Base-by-base conservation (phyloP, 2,329 filamentous ascomycete species). In the Annulohypoxylon truncatum region DNA sequence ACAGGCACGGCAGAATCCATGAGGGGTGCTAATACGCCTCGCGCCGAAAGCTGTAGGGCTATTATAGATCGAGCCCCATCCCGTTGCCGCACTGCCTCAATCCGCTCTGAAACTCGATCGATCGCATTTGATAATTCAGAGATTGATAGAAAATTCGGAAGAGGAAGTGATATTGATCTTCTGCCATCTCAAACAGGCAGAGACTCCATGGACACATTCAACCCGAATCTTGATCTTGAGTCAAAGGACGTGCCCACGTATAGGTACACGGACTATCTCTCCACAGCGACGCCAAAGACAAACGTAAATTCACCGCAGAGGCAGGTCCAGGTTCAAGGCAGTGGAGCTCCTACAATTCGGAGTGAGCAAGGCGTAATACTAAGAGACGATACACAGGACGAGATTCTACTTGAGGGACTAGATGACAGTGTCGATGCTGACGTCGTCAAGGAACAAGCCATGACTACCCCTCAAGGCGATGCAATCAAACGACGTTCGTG, bases 351-450 rank as follows among this genome's bases (percentile, higher is more conserved):
- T 12, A 75, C 76, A 22, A 77, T 77, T 57, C 71, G 70, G 54
- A 78, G 75, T 40, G 76, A 78, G 46, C 73, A 77, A 61, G 76
- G 74, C 3, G 67, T 77, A 3, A 77, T 77, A 47, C 54, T 77
- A 53, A 70, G 72, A 58, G 72, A 75, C 31, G 74, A 74, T 26
- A 64, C 65, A 18, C 66, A 66, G n/a, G 70, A 67, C 20, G 70
- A 70, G 22, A 60, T 18, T 33, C 15, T 57, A 64, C 31, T 40
- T 4, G 62, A 66, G 13, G 61, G 44, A 53, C 47, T 52, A 4
- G 56, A 55, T 7, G 65, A 66, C 10, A 57, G 28, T 10, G 56
- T 13, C 24, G 33, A 28, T 10, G 50, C 42, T 64, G 42, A 51
- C 22, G 13, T 26, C 8, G 42, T 54, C 6, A 50, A 42, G 24